Conservation (phyloP, 164 flowering plant genomes). For the Akebia trifoliata region DNA sequence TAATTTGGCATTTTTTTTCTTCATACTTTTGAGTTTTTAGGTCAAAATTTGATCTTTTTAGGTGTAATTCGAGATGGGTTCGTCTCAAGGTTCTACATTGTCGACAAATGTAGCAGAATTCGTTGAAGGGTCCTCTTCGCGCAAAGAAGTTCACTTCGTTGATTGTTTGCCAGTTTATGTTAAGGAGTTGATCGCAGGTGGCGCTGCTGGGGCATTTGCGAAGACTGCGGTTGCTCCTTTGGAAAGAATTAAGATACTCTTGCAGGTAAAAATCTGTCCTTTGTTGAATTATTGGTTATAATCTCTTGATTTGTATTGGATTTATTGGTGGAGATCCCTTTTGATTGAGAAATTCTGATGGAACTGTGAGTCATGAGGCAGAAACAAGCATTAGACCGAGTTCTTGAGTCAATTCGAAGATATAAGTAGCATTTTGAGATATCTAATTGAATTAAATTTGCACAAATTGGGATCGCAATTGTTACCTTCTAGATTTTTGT, state of each 20-base stretch:
- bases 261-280: slow-evolving; percentile 51
- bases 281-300: not conserved
- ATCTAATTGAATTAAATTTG: no score
- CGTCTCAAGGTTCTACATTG: slow-evolving; percentile 71
- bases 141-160: slow-evolving; percentile 30
- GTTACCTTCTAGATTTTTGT: no score
- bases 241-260: slow-evolving; percentile 74
- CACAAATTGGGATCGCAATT: no score
- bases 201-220: slow-evolving; percentile 83
- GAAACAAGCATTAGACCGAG: no score
- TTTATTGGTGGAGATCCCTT: not conserved
- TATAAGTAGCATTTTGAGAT: no score
- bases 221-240: slow-evolving; percentile 89
- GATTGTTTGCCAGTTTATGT: slow-evolving; percentile 78
- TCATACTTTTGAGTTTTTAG: not conserved
- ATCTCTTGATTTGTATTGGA: not conserved
- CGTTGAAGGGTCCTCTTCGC: slow-evolving; percentile 47
- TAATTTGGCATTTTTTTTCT: slow-evolving; percentile 17
- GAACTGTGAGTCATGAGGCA: not conserved
- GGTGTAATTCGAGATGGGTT: slow-evolving; percentile 42
- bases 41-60: not conserved
- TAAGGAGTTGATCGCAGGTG: slow-evolving; percentile 89
- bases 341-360: not conserved
- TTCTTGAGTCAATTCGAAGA: no score
- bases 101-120: slow-evolving; percentile 60